Evolutionary conservation across 352 stramenopile species (phyloP).

Genomic region (Pythium aphanidermatum): DNA sequence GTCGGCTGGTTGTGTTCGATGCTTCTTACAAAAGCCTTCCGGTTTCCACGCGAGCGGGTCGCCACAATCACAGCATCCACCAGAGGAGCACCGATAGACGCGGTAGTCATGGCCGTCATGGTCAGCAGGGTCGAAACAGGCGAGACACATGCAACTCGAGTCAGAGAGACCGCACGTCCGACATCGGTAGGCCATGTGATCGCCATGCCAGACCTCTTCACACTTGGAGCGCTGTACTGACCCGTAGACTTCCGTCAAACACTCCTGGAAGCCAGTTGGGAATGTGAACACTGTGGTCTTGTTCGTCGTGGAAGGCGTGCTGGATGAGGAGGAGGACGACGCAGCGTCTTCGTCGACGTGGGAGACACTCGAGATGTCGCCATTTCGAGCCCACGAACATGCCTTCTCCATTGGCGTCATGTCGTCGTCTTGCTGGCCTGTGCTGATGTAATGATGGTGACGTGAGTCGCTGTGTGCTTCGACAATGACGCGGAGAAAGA

Average conservation of each 20-base stretch:
- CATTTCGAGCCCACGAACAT: constrained; percentile 31
- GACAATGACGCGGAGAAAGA: constrained; percentile 59
- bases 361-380: constrained; percentile 25
- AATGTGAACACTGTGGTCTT: constrained; percentile 25
- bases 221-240: constrained; percentile 72
- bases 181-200: constrained; percentile 85
- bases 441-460: constrained; percentile 11
- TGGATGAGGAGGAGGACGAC: not conserved
- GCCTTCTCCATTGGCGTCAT: constrained; percentile 11
- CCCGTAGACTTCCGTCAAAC: constrained; percentile 45
- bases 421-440: not conserved
- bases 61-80: constrained; percentile 78
- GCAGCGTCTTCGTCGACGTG: constrained; percentile 26
- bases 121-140: constrained; percentile 71
- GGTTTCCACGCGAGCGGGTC: constrained; percentile 74
- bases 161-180: constrained; percentile 78
- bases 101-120: constrained; percentile 79
- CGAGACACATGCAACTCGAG: constrained; percentile 83
- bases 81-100: constrained; percentile 76
- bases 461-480: constrained; percentile 33
- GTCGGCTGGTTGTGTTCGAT: constrained; percentile 21
- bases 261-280: constrained; percentile 38
- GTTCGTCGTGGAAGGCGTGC: not conserved
- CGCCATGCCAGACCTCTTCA: constrained; percentile 82
- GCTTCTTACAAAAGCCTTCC: constrained; percentile 73